A percentile compares a stretch with the other conserved stretches of the same genome.
Conservation (phyloP, 495 filamentous ascomycete species). For the Chaetomium cochliodes region DNA sequence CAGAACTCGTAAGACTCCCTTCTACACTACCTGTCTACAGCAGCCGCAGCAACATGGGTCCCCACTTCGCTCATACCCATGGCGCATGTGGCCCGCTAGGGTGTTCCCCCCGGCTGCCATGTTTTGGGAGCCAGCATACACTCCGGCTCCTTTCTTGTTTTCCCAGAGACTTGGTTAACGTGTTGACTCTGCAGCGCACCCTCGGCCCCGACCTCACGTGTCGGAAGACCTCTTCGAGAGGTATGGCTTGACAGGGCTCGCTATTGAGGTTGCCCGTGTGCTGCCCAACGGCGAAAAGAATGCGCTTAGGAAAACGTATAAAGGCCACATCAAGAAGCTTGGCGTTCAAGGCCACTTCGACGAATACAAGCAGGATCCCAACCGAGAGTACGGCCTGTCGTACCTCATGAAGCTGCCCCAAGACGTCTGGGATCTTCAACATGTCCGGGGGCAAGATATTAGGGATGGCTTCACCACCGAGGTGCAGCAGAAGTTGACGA, state of each 20-base stretch:
- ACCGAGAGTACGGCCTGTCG: slow-evolving; percentile 39
- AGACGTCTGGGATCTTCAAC: slow-evolving; percentile 55
- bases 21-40: slow-evolving; percentile 30
- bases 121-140: background rate
- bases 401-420: slow-evolving; percentile 52
- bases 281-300: slow-evolving; percentile 57
- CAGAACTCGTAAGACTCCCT: slow-evolving; percentile 61
- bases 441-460: slow-evolving; percentile 56
- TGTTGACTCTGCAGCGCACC: slow-evolving; percentile 47
- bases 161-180: slow-evolving; percentile 50
- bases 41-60: slow-evolving; percentile 3
- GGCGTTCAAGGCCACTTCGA: slow-evolving; percentile 55
- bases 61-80: slow-evolving; percentile 14
- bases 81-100: slow-evolving; percentile 12
- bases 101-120: slow-evolving; percentile 4
- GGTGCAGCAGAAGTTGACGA: slow-evolving; percentile 36
- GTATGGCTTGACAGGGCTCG: slow-evolving; percentile 50
- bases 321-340: slow-evolving; percentile 57
- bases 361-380: slow-evolving; percentile 46
- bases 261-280: slow-evolving; percentile 53
- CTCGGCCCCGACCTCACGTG: slow-evolving; percentile 37
- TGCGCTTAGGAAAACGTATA: slow-evolving; percentile 58
- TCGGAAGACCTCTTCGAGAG: slow-evolving; percentile 54
- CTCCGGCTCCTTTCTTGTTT: slow-evolving; percentile 15
- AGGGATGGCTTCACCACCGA: slow-evolving; percentile 47